Evolutionary conservation across 2,329 filamentous ascomycete species (phyloP).

Genomic region (Xylaria sp.): DNA sequence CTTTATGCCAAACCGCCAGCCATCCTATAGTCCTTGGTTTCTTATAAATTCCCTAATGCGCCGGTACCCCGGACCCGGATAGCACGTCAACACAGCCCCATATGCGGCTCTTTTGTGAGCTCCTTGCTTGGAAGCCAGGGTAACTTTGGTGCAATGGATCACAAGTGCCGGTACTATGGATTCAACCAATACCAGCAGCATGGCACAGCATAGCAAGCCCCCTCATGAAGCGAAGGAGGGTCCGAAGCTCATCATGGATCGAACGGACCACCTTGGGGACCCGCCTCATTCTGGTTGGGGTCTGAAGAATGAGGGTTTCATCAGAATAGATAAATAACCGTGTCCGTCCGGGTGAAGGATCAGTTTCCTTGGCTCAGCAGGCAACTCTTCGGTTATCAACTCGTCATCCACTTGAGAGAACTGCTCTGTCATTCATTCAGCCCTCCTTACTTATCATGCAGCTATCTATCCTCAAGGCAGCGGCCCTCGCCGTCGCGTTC

Average conservation of each 20-base stretch:
- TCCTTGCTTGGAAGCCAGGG: not conserved
- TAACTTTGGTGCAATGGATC: conserved; percentile 23
- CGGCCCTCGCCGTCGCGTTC: conserved; percentile 22
- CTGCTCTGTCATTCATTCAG: not conserved
- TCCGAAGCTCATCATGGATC: conserved; percentile 5
- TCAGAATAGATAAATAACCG: conserved; percentile 20
- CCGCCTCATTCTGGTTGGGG: not conserved
- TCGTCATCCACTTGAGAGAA: not conserved
- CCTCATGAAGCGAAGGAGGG: conserved; percentile 14
- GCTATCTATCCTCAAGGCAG: conserved; percentile 23
- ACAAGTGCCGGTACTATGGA: conserved; percentile 2
- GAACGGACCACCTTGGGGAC: not conserved
- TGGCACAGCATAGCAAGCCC: conserved; percentile 17
- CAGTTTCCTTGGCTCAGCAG: not conserved
- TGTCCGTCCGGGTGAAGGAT: not conserved
- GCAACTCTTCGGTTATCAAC: not conserved
- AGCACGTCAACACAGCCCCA: conserved; percentile 2
- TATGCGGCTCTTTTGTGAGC: not conserved
- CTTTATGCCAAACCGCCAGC: not conserved
- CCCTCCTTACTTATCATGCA: conserved; percentile 3
- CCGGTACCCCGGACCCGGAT: not conserved
- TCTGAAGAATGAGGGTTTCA: not conserved
- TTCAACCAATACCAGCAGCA: not conserved
- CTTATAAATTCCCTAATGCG: not conserved
- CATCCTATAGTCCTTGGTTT: not conserved